Conservation (phyloP, 768 basidiomycete genomes). For the Ramaria rubella region DNA sequence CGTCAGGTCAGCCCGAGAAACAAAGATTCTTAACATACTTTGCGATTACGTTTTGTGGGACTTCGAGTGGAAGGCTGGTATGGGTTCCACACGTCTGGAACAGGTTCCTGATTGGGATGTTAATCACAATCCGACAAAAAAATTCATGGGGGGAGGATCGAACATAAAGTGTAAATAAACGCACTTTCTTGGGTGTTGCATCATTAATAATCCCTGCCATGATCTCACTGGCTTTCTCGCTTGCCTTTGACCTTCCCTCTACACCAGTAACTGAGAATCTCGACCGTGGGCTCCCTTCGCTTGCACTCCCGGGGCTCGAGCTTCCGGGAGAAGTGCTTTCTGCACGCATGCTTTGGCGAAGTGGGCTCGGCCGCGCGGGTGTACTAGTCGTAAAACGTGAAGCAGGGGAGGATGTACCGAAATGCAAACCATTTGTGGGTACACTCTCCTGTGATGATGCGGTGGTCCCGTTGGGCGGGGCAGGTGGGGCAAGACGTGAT, state of each 20-base stretch:
- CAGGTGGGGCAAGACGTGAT: slow-evolving; percentile 1
- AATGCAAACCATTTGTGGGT: background rate
- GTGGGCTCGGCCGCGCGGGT: slow-evolving; percentile 7
- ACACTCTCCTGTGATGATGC: slow-evolving; percentile 20
- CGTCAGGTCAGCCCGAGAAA: background rate
- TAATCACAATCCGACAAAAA: slow-evolving; percentile 61
- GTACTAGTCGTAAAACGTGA: slow-evolving; percentile 36
- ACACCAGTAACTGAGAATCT: background rate
- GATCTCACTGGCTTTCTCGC: slow-evolving; percentile 15
- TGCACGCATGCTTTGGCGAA: slow-evolving; percentile 11
- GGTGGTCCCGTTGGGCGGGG: background rate
- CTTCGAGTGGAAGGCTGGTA: slow-evolving; percentile 51
- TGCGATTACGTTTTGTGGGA: slow-evolving; percentile 35
- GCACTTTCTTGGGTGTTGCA: slow-evolving; percentile 36
- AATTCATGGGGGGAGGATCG: background rate
- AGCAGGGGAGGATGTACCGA: slow-evolving; percentile 18
- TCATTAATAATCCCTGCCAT: slow-evolving; percentile 18
- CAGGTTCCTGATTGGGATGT: slow-evolving; percentile 53
- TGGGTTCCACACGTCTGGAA: slow-evolving; percentile 65
- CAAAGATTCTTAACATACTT: background rate
- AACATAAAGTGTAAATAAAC: background rate
- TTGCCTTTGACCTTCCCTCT: background rate
- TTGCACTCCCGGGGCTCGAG: background rate
- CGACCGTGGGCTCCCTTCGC: background rate
- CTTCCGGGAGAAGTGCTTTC: slow-evolving; percentile 8